Conservation (phyloP, 2,329 filamentous ascomycete species). For the Cladophialophora bantiana region DNA sequence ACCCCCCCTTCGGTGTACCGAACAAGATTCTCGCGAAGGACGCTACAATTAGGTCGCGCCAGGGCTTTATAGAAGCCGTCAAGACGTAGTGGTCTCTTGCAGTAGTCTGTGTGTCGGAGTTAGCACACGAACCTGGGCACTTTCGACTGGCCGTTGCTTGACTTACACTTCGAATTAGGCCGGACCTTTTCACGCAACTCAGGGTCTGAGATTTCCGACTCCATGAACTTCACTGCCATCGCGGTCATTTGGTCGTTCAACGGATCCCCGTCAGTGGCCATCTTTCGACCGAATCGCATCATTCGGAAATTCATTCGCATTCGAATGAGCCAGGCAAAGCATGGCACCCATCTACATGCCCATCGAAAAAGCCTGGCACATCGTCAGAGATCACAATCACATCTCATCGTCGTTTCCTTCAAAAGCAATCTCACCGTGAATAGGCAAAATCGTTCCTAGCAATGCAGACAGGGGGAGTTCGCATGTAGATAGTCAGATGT, state of each 20-base stretch:
- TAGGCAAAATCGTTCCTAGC: conserved; percentile 16
- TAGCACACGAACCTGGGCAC: too few species aligned
- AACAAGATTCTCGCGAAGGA: conserved; percentile 24
- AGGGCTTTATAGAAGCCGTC: conserved; percentile 25
- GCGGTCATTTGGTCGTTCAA: conserved; percentile 15
- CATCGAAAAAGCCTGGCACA: background rate
- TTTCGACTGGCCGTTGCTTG: too few species aligned
- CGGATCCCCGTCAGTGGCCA: conserved; percentile 5
- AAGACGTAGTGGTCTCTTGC: conserved; percentile 24
- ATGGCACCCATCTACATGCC: background rate
- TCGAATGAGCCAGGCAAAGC: conserved; percentile 1
- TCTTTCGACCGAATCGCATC: conserved; percentile 7
- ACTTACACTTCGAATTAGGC: conserved; percentile 24
- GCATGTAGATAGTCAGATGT: conserved; percentile 27
- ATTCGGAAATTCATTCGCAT: conserved; percentile 7
- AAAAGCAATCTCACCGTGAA: conserved; percentile 9
- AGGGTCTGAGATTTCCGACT: conserved; percentile 26
- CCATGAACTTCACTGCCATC: conserved; percentile 22
- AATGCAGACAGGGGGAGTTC: conserved; percentile 21
- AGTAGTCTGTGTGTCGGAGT: conserved; percentile 13
- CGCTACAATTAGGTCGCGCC: conserved; percentile 25
- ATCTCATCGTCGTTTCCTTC: too few species aligned
- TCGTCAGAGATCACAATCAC: too few species aligned
- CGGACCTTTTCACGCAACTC: conserved; percentile 24
- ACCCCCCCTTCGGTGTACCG: conserved; percentile 27